Evolutionary conservation across 305 asterid genomes (phyloP).

Genomic region (Rubia occidens): DNA sequence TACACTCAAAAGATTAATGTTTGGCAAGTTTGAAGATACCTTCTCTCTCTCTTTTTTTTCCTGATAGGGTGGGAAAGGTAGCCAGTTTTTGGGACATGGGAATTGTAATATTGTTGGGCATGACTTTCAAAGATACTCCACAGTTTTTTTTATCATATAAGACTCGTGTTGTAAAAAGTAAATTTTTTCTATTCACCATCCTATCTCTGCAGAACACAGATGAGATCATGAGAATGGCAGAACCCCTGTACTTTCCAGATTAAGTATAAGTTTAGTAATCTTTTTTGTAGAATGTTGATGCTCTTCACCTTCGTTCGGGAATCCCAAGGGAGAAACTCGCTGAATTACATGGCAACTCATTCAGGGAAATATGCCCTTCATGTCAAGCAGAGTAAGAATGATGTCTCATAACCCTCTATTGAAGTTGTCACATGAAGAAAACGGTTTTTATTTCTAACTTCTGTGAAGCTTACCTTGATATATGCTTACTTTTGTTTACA

Average conservation of each 20-base stretch:
- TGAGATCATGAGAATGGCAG: background rate
- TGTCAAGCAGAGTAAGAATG: slow-evolving; percentile 88
- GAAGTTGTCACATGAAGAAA: background rate
- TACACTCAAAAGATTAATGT: background rate
- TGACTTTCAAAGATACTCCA: background rate
- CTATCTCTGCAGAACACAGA: background rate
- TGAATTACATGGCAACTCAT: slow-evolving; percentile 85
- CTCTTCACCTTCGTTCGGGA: slow-evolving; percentile 94
- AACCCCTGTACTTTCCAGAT: background rate
- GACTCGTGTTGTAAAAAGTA: background rate
- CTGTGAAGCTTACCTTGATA: background rate
- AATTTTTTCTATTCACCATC: background rate
- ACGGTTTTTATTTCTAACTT: background rate
- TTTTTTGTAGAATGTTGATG: slow-evolving; percentile 62
- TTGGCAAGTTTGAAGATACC: background rate
- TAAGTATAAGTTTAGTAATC: background rate
- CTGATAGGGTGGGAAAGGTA: background rate
- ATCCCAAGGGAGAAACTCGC: slow-evolving; percentile 77
- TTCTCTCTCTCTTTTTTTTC: background rate
- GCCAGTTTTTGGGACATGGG: background rate
- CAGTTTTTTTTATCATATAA: background rate
- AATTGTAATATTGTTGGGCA: background rate
- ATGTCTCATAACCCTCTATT: background rate
- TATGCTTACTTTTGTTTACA: background rate
- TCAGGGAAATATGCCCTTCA: slow-evolving; percentile 75